A percentile compares a stretch with the other conserved stretches of the same genome.
phyloP scores from a whole-genome alignment of 1,284 basidiomycete species.

The Chondrostereum purpureum region DNA sequence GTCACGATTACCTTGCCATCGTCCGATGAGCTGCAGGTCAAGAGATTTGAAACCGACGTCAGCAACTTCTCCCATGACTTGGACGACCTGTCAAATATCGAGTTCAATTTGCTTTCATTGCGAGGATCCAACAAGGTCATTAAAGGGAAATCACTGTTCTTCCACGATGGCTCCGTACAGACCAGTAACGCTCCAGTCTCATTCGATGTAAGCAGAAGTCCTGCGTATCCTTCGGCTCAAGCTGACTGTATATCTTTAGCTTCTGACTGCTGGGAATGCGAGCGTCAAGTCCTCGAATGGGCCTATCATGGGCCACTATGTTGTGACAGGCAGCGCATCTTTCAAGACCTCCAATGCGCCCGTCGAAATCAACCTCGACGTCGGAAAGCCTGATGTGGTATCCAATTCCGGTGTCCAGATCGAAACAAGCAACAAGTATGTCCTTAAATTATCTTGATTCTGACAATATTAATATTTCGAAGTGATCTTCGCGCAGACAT shows the following conservation, averaged over 20 bases:
- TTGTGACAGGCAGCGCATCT: constrained; percentile 9
- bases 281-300: constrained; percentile 13
- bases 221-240: neutral
- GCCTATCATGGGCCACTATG: constrained; percentile 15
- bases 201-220: constrained; percentile 1
- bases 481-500: constrained; percentile 19
- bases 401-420: constrained; percentile 6
- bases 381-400: constrained; percentile 9
- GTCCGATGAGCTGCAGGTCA: constrained; percentile 20
- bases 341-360: constrained; percentile 15
- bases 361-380: constrained; percentile 14
- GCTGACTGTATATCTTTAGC: constrained; percentile 5
- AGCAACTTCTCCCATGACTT: constrained; percentile 25
- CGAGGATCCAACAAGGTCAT: constrained; percentile 26
- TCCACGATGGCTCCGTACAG: constrained; percentile 1
- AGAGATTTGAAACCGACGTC: constrained; percentile 33
- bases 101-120: constrained; percentile 24
- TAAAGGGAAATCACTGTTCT: constrained; percentile 10
- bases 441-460: neutral
- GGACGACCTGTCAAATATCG: constrained; percentile 20
- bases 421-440: constrained; percentile 16
- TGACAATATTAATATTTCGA: neutral
- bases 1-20: constrained; percentile 29
- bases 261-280: constrained; percentile 8
- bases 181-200: constrained; percentile 7